These are phyloP conservation scores for Hemileccinum rubropunctum DNA, from an alignment of 768 basidiomycete species.

Conservation along the genomic window DNA sequence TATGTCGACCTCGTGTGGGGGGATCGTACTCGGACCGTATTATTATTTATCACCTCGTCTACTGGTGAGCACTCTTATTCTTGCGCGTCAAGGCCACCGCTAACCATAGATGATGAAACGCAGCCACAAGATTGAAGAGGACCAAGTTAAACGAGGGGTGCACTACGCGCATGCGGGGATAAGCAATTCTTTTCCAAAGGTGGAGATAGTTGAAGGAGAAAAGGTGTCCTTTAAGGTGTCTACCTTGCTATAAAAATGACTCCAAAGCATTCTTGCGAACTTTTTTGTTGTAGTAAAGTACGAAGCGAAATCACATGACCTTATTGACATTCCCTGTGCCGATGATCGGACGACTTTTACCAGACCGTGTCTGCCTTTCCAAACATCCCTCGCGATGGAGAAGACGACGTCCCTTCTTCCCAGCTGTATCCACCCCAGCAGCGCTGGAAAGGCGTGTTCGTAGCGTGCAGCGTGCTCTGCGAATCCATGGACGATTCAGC, in stretches of 20 bases:
- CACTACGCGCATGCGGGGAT: neutral
- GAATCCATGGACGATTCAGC: no score
- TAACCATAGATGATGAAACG: neutral
- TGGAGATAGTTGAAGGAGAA: neutral
- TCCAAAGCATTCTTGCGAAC: no score
- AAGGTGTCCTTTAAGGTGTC: neutral
- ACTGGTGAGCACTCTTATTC: neutral
- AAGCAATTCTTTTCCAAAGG: neutral
- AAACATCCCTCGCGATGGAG: no score
- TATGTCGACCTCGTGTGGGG: neutral
- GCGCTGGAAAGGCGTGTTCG: no score
- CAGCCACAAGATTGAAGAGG: neutral
- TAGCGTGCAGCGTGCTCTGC: no score
- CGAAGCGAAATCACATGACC: neutral
- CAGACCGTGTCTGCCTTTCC: no score
- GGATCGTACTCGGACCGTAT: neutral
- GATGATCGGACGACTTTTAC: no score
- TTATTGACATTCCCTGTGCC: no score
- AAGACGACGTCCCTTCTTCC: no score
- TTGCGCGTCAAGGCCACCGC: no score
- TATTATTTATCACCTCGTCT: neutral
- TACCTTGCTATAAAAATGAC: neutral
- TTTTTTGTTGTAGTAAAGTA: neutral
- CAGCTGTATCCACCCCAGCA: no score
- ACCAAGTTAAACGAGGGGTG: neutral